Percentiles rank a stretch among this genome's conserved stretches.
Evolutionary conservation across 768 basidiomycete species (phyloP).

Genomic region (Leccinum fibrillosum): DNA sequence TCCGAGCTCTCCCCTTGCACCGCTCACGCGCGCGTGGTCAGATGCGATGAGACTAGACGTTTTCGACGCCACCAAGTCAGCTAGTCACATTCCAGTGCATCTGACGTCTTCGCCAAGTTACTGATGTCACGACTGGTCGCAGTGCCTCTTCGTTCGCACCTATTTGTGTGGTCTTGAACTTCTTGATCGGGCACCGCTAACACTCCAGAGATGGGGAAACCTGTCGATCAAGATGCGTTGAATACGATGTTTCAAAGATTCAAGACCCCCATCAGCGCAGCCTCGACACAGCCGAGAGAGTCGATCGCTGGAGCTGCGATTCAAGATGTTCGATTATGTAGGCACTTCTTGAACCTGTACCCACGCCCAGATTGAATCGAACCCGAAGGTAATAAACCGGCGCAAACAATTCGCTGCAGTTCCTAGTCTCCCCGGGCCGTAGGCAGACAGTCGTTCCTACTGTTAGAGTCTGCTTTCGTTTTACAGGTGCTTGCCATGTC

Average conservation of each 20-base stretch:
- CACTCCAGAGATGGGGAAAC: neutral
- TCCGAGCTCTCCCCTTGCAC: neutral
- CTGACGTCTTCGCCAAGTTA: neutral
- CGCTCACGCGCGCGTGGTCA: neutral
- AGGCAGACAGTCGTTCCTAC: too few species aligned
- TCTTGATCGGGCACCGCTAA: neutral
- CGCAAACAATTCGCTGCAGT: neutral
- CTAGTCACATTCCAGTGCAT: neutral
- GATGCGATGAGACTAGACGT: neutral
- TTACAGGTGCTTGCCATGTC: too few species aligned
- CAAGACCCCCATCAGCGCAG: slow-evolving; percentile 8
- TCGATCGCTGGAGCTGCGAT: neutral
- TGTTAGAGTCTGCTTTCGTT: too few species aligned
- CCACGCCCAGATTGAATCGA: neutral
- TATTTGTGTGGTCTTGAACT: neutral
- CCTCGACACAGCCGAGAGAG: neutral
- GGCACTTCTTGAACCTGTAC: neutral
- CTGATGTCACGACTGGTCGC: neutral
- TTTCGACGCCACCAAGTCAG: neutral
- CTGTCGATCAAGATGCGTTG: neutral
- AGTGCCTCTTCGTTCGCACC: neutral
- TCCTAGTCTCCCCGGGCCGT: neutral
- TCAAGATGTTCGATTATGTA: neutral
- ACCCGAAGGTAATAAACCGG: neutral
- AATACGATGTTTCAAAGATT: neutral